These are phyloP conservation scores for Fusarium lyarnte DNA, from an alignment of 2,329 filamentous ascomycete species.

Conservation along the genomic window DNA sequence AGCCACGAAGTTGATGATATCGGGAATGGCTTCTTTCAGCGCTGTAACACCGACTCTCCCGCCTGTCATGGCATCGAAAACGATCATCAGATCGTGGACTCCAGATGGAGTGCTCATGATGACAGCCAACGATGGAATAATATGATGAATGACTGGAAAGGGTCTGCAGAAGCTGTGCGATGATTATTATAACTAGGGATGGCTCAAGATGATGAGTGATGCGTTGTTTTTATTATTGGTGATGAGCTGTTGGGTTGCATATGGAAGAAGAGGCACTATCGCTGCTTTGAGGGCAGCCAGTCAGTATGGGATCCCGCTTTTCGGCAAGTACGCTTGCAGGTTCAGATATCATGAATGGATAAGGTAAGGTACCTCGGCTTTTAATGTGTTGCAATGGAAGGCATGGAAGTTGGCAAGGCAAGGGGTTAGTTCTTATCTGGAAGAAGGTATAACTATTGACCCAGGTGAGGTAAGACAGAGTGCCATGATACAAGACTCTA, in stretches of 20 bases:
- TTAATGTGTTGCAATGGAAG: neutral
- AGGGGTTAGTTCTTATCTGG: neutral
- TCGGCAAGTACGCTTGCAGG: neutral
- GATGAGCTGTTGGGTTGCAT: neutral
- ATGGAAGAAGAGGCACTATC: neutral
- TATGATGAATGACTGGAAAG: neutral
- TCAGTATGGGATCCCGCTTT: fast-evolving
- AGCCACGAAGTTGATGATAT: neutral
- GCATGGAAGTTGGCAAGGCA: neutral
- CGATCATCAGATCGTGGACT: neutral
- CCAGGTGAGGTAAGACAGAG: neutral
- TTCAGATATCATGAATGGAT: neutral
- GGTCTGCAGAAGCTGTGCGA: neutral
- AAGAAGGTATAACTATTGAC: neutral
- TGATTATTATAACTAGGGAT: neutral
- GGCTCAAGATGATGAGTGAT: neutral
- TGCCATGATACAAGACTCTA: neutral
- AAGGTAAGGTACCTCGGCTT: neutral
- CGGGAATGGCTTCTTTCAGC: neutral
- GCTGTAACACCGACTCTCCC: too few species aligned
- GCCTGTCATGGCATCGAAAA: neutral
- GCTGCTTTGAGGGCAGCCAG: neutral
- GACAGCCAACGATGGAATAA: neutral
- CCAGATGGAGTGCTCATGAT: neutral
- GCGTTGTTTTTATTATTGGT: neutral